A percentile compares a stretch with the other conserved stretches of the same genome.
Conservation (phyloP, 2,329 filamentous ascomycete genomes). For the Talaromyces atroroseus region DNA sequence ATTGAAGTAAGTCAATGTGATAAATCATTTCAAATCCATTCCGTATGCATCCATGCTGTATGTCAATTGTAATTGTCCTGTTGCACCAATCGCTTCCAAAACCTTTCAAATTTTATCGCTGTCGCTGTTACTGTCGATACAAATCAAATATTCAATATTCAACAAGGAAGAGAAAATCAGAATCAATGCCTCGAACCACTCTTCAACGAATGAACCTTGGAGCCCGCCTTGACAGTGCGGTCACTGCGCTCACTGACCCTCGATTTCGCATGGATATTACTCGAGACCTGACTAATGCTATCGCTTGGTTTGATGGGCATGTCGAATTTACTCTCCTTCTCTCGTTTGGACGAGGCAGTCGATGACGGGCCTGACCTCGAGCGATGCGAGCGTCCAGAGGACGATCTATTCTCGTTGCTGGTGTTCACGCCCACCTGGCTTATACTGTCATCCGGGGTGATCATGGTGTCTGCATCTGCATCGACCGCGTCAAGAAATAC, state of each 20-base stretch:
- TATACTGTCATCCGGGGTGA: slow-evolving; percentile 76
- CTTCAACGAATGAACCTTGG: slow-evolving; percentile 8
- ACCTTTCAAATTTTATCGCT: neutral
- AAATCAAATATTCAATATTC: neutral
- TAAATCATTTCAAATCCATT: neutral
- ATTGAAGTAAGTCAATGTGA: neutral
- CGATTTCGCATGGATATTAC: slow-evolving; percentile 15
- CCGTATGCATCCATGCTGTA: neutral
- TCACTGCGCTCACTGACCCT: slow-evolving; percentile 18
- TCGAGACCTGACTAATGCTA: slow-evolving; percentile 36
- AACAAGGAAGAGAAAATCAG: neutral
- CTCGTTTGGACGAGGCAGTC: slow-evolving; percentile 22
- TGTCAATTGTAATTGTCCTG: neutral
- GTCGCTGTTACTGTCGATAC: neutral
- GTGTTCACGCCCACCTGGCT: slow-evolving; percentile 53
- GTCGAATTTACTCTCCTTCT: slow-evolving; percentile 28
- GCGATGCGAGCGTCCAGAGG: slow-evolving; percentile 18
- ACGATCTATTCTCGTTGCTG: slow-evolving; percentile 13
- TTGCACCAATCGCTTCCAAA: neutral
- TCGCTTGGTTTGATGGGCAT: slow-evolving; percentile 34
- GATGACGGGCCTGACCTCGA: slow-evolving; percentile 20
- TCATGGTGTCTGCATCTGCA: slow-evolving; percentile 47
- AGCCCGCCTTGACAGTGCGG: slow-evolving; percentile 26
- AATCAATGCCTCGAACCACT: neutral
- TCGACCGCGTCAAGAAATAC: slow-evolving; percentile 22